Evolutionary conservation across 768 basidiomycete genomes (phyloP).

Genomic region (Russula ochroleuca): DNA sequence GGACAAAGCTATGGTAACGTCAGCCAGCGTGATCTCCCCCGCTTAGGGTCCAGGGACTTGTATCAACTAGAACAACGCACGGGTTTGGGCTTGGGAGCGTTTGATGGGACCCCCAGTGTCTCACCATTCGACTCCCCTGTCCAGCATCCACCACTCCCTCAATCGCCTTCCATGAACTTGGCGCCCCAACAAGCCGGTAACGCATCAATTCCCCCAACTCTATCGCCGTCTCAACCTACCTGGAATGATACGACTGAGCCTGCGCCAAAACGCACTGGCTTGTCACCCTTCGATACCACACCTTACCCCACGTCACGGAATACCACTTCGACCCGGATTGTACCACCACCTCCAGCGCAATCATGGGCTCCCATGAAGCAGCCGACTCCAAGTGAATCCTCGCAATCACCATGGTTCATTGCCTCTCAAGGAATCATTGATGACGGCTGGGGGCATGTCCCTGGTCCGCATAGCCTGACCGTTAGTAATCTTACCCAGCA

Average conservation of each 20-base stretch:
- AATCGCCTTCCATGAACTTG: constrained; percentile 24
- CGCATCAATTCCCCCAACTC: constrained; percentile 8
- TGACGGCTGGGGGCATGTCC: constrained; percentile 43
- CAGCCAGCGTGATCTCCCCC: constrained; percentile 26
- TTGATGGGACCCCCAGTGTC: constrained; percentile 12
- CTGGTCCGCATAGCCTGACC: constrained; percentile 50
- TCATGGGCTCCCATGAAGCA: constrained; percentile 21
- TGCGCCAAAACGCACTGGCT: constrained; percentile 23
- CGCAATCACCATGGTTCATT: constrained; percentile 52
- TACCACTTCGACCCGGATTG: constrained; percentile 22
- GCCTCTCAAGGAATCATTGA: constrained; percentile 45
- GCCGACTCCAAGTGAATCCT: constrained; percentile 18
- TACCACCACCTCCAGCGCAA: constrained; percentile 27
- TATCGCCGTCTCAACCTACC: constrained; percentile 12
- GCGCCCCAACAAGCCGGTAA: constrained; percentile 8
- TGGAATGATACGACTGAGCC: constrained; percentile 22
- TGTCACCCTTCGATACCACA: constrained; percentile 23
- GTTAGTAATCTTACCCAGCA: constrained; percentile 57
- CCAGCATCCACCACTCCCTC: constrained; percentile 21
- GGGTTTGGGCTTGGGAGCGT: constrained; percentile 23
- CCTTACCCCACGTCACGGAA: constrained; percentile 25
- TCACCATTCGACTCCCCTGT: constrained; percentile 24
- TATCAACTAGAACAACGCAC: constrained; percentile 21
- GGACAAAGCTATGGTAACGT: constrained; percentile 16
- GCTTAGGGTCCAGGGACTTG: constrained; percentile 24